Percentiles rank a stretch among this genome's conserved stretches.
Evolutionary conservation across 164 flowering plant genomes (phyloP).

Genomic region (Platanus orientalis): DNA sequence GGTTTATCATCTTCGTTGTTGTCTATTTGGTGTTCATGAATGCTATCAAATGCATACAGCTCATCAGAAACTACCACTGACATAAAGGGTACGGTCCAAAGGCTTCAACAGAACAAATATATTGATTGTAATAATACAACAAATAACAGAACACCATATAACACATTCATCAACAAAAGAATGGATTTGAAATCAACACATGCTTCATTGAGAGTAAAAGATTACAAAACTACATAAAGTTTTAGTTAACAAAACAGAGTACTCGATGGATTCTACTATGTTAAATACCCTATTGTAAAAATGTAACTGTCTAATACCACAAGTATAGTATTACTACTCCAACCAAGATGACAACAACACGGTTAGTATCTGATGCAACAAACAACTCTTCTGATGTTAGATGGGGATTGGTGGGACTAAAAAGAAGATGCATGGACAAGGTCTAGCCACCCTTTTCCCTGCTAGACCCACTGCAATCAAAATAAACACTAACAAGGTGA

Average conservation of each 20-base stretch:
- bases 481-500: not conserved
- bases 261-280: not conserved
- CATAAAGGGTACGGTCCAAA: too few relatives aligned
- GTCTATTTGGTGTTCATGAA: too few relatives aligned
- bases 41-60: too few relatives aligned
- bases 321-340: not conserved
- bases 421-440: not conserved
- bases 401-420: not conserved
- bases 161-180: not conserved
- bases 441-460: conserved; percentile 9
- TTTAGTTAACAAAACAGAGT: not conserved
- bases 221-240: not conserved
- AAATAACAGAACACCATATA: not conserved
- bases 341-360: not conserved
- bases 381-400: not conserved
- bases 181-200: conserved; percentile 1
- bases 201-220: not conserved
- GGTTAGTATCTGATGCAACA: conserved; percentile 5
- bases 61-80: too few relatives aligned
- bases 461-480: conserved; percentile 14
- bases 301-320: not conserved
- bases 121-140: not conserved
- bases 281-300: not conserved
- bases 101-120: too few relatives aligned
- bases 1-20: too few relatives aligned